These are phyloP conservation scores for Yamadazyma buinensis DNA, from an alignment of 1,139 yeast species.

Conservation along the genomic window DNA sequence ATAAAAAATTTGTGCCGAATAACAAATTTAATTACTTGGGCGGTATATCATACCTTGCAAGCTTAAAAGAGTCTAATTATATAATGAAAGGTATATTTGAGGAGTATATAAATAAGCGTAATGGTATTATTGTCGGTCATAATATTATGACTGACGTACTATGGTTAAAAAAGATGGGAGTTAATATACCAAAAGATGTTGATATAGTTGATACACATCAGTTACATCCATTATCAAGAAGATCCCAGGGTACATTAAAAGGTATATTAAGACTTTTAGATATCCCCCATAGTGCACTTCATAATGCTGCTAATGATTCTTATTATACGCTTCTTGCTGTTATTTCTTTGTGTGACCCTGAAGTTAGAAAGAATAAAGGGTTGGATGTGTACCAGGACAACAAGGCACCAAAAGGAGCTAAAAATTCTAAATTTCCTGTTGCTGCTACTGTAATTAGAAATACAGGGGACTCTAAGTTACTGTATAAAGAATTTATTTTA, in stretches of 20 bases:
- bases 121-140: conserved; percentile 63
- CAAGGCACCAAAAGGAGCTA: conserved; percentile 7
- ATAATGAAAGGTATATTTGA: conserved; percentile 43
- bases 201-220: conserved; percentile 51
- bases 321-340: conserved; percentile 62
- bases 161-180: conserved; percentile 48
- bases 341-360: conserved; percentile 55
- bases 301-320: conserved; percentile 84
- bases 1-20: conserved; percentile 62
- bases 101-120: conserved; percentile 28
- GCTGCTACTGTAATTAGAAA: conserved; percentile 4
- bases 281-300: conserved; percentile 65
- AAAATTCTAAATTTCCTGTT: conserved; percentile 12
- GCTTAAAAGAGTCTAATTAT: conserved; percentile 26
- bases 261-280: conserved; percentile 48
- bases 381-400: conserved; percentile 17
- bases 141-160: conserved; percentile 56
- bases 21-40: conserved; percentile 55
- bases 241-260: conserved; percentile 47
- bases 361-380: conserved; percentile 13
- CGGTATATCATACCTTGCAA: conserved; percentile 51
- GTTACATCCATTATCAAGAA: conserved; percentile 42
- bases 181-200: conserved; percentile 35
- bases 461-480: not conserved
- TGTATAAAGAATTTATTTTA: too few species aligned